Conservation (phyloP, 345 rosid species). For the Salix brachista region DNA sequence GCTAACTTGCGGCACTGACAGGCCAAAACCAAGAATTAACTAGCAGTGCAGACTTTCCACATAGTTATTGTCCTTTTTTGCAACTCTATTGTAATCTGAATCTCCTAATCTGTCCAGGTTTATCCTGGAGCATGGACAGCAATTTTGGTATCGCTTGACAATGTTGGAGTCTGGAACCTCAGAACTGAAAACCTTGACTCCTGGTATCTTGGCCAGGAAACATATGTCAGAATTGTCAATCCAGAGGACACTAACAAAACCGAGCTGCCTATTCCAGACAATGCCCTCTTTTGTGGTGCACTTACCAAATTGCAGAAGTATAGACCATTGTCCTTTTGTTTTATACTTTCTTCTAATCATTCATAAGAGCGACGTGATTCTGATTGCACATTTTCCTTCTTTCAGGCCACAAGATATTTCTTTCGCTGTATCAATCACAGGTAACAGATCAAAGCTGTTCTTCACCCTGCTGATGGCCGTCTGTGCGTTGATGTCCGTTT, state of each 20-base stretch:
- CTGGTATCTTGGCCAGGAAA: conserved; percentile 99
- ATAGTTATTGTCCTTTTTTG: background rate
- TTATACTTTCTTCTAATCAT: background rate
- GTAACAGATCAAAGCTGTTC: conserved; percentile 22
- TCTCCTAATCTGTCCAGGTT: conserved; percentile 44
- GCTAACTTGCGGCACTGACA: background rate
- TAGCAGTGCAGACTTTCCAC: background rate
- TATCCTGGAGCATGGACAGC: conserved; percentile 99
- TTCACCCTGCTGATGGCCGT: conserved; percentile 32
- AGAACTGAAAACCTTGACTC: conserved; percentile 95
- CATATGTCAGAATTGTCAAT: conserved; percentile 81
- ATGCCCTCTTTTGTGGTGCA: conserved; percentile 85
- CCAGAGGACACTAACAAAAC: conserved; percentile 92
- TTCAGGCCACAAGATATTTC: conserved; percentile 78
- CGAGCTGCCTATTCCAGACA: conserved; percentile 73
- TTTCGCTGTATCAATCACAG: conserved; percentile 28
- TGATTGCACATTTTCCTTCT: conserved; percentile 9
- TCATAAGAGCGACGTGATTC: background rate
- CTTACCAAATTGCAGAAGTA: conserved; percentile 70
- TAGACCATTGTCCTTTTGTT: background rate
- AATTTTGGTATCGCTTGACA: conserved; percentile 85
- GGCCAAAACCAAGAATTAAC: background rate
- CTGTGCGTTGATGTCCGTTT: conserved; percentile 18
- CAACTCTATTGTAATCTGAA: background rate
- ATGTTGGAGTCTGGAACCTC: conserved; percentile 94